Evolutionary conservation across 2,329 filamentous ascomycete genomes (phyloP).

Genomic region (Aschersonia sp.): DNA sequence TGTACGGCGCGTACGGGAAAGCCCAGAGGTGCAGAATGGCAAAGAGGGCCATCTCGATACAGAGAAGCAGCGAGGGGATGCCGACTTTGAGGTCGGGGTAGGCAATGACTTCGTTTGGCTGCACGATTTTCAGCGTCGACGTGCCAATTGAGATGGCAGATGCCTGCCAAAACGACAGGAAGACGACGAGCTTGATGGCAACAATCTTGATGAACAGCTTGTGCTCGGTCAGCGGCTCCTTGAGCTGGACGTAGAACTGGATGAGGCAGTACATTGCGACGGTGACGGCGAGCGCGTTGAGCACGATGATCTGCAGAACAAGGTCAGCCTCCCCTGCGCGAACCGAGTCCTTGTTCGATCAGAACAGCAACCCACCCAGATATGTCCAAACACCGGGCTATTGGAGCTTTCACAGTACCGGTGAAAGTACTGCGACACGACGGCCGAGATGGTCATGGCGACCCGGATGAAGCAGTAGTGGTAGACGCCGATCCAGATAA

Average conservation of each 20-base stretch:
- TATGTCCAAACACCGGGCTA: constrained; percentile 63
- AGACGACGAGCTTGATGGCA: constrained; percentile 83
- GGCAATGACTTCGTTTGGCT: constrained; percentile 44
- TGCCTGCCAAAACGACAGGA: constrained; percentile 79
- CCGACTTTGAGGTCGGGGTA: constrained; percentile 69
- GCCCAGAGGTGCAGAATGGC: constrained; percentile 67
- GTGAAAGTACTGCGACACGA: constrained; percentile 53
- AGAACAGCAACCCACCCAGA: constrained; percentile 49
- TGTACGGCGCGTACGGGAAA: constrained; percentile 64
- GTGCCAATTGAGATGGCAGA: constrained; percentile 35
- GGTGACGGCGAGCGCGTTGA: constrained; percentile 58
- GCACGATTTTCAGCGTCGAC: constrained; percentile 45
- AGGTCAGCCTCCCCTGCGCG: constrained; percentile 2
- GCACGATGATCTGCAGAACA: constrained; percentile 37
- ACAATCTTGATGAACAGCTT: constrained; percentile 66
- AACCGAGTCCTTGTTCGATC: not conserved
- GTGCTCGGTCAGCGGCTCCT: constrained; percentile 51
- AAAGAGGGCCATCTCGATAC: constrained; percentile 76
- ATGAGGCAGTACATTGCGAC: constrained; percentile 83
- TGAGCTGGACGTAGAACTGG: constrained; percentile 73
- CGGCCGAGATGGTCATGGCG: constrained; percentile 63
- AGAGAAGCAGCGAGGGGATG: constrained; percentile 63
- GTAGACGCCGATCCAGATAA: constrained; percentile 69
- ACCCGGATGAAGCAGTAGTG: constrained; percentile 77
- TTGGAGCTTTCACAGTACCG: constrained; percentile 69